Conservation (phyloP, 228 moss, liverwort and hornwort genomes). For the Sphagnum fallax region DNA sequence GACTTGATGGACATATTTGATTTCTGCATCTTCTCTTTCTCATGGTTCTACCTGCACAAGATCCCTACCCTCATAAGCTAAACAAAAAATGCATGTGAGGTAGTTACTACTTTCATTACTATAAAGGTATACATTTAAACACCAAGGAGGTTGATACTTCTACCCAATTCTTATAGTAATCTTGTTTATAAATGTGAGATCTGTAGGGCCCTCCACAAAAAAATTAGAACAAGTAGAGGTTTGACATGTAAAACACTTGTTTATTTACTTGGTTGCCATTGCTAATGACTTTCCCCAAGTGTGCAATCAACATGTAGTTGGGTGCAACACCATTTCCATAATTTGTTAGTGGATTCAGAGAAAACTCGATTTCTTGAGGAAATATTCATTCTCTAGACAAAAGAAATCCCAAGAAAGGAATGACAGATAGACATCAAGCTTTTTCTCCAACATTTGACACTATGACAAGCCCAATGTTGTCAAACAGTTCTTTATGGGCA, state of each 20-base stretch:
- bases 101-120: background rate
- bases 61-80: background rate
- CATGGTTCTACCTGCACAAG: slow-evolving; percentile 76
- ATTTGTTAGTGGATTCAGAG: slow-evolving; percentile 79
- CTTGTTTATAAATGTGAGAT: too few species aligned
- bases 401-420: background rate
- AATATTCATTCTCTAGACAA: background rate
- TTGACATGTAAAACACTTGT: too few species aligned
- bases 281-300: slow-evolving; percentile 68
- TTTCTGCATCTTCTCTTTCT: slow-evolving; percentile 95
- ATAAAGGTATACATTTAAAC: background rate
- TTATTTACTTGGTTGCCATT: slow-evolving; percentile 79
- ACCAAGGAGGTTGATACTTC: too few species aligned
- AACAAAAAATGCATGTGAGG: background rate
- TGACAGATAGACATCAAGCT: too few species aligned
- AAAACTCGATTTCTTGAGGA: slow-evolving; percentile 68
- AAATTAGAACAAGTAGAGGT: too few species aligned
- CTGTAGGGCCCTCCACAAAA: too few species aligned
- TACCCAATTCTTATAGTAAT: too few species aligned
- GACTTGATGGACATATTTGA: slow-evolving; percentile 36
- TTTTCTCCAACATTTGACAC: background rate
- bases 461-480: background rate
- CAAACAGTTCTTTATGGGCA: background rate
- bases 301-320: slow-evolving; percentile 87
- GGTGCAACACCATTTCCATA: slow-evolving; percentile 32